Percentiles rank a stretch among this genome's conserved stretches.
These are phyloP conservation scores for Nannochloropsis gaditana DNA, from an alignment of 108 stramenopile species.

Conservation along the genomic window DNA sequence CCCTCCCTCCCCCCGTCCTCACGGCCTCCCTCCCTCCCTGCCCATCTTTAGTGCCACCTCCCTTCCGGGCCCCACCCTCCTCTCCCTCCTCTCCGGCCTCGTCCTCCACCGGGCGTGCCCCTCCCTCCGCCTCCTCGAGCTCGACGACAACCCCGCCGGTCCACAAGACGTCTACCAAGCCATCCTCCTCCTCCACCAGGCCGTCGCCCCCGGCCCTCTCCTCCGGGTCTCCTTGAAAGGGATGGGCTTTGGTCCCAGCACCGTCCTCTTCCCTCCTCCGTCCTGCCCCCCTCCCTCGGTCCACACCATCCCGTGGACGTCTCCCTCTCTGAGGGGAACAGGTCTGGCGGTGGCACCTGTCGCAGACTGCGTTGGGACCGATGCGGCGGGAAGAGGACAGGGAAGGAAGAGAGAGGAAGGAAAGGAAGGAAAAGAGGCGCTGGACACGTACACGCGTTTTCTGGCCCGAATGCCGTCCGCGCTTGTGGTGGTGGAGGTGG, in stretches of 20 bases:
- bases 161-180: background rate
- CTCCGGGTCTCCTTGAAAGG: background rate
- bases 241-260: background rate
- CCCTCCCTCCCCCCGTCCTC: background rate
- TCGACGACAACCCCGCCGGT: background rate
- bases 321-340: background rate
- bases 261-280: background rate
- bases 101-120: background rate
- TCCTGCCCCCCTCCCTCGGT: background rate
- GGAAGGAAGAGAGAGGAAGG: background rate
- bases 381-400: background rate
- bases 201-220: background rate
- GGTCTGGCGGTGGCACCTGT: background rate
- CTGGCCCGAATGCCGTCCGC: background rate
- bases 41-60: background rate
- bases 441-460: background rate
- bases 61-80: background rate
- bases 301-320: background rate
- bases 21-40: background rate
- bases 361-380: background rate
- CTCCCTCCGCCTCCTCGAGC: background rate
- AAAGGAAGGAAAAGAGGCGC: background rate
- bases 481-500: background rate
- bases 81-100: background rate
- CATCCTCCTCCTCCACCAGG: slow-evolving; percentile 3